Evolutionary conservation across 768 basidiomycete species (phyloP).

Genomic region (Butyriboletus loyo): DNA sequence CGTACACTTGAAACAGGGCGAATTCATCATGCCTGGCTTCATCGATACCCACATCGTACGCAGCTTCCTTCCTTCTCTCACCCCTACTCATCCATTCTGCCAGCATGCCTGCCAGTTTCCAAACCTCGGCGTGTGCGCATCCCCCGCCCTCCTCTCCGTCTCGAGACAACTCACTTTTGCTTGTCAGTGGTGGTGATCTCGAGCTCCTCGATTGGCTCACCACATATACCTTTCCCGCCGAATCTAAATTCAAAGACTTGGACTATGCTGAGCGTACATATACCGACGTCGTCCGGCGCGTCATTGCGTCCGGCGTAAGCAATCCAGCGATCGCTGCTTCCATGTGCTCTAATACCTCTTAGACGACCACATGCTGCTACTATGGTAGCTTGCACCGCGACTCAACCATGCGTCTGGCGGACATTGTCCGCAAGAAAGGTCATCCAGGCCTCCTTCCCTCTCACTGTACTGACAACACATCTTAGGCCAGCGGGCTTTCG

Average conservation of each 20-base stretch:
- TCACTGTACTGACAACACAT: constrained; percentile 6
- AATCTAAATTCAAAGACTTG: constrained; percentile 68
- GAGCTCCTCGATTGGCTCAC: constrained; percentile 89
- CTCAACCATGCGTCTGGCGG: constrained; percentile 77
- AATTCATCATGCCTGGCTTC: constrained; percentile 85
- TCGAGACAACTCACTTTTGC: constrained; percentile 1
- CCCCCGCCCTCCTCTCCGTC: not conserved
- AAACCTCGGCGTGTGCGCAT: constrained; percentile 36
- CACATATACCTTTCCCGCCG: constrained; percentile 84
- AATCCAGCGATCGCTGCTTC: not conserved
- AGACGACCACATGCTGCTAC: constrained; percentile 93
- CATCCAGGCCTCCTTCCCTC: constrained; percentile 10
- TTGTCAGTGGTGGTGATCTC: constrained; percentile 70
- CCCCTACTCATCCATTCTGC: not conserved
- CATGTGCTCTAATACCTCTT: constrained; percentile 4
- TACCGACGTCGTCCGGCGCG: constrained; percentile 62
- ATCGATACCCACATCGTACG: constrained; percentile 90
- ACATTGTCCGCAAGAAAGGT: constrained; percentile 65
- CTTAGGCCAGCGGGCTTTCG: constrained; percentile 79
- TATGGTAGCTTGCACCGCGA: constrained; percentile 82
- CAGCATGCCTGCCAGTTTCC: constrained; percentile 43
- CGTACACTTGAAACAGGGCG: constrained; percentile 43
- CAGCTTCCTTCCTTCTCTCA: not conserved
- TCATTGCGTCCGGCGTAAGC: constrained; percentile 74
- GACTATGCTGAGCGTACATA: constrained; percentile 72